Base-by-base conservation (phyloP, 1,139 yeast genomes). In the Blastobotrys persicus region DNA sequence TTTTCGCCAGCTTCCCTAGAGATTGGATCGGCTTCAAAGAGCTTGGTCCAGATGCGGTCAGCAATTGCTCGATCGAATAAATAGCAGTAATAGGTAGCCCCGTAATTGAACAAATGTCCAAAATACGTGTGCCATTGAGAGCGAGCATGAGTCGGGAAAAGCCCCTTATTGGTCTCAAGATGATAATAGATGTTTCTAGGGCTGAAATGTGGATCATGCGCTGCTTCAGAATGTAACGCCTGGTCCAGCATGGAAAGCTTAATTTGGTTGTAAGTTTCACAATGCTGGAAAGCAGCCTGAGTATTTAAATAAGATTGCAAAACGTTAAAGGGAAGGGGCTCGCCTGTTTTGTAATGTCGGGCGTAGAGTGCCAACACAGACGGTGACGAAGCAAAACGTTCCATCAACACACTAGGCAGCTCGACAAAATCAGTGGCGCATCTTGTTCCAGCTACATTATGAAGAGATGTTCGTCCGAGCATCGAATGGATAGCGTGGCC, bases 401-500 rank as follows among this genome's bases (percentile, higher is more conserved):
- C 99, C 96, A 91, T 92, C 47, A 92, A 68, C 14, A 92, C 94
- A 12, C 97, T 88, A 0, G 99, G 99, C 43, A 92, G 72, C 66
- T 92, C 98, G 31, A 94, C 98, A 70, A 92, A 92, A 66, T 92
- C 98, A 0, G 98, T 88, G 5, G 89, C 87, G 63, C 98, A 92
- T 53, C 99, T 75, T 0, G 98, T 92, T 1, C 99, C 98, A 19
- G 95, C 84, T 13, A 92, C 84, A 63, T 91, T 94, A 64, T 94
- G 98, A 45, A 92, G 71, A 43, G 83, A 77, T 0, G 98, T 92
- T 54, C 92, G 76, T 0, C 98, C 98, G 26, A 92, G 72, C 97
- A 92, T 91, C 4, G 97, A 88, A 66, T 92, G 98, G 81, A 92
- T 86, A 1, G 98, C 98, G 69, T 92, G 99, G 0, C 99, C 99